A percentile compares a stretch with the other conserved stretches of the same genome.
phyloP scores from a whole-genome alignment of 2,329 filamentous ascomycete species.

The Colletotrichum tropicale region DNA sequence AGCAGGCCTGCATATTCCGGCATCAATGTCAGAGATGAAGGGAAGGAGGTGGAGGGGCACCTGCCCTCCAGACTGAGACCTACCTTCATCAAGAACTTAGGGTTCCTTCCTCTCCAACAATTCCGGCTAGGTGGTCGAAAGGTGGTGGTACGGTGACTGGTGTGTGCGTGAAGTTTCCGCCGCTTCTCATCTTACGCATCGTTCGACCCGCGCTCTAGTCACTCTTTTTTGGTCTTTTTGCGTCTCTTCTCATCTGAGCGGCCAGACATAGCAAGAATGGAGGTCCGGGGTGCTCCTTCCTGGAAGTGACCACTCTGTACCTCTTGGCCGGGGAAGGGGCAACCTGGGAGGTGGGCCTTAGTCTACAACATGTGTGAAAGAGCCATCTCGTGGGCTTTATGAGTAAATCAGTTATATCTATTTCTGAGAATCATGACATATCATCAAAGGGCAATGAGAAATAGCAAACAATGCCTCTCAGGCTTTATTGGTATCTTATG shows the following conservation, averaged over 20 bases:
- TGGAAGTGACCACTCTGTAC: neutral
- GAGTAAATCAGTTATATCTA: neutral
- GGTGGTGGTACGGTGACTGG: neutral
- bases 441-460: neutral
- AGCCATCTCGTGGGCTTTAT: neutral
- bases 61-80: neutral
- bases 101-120: neutral
- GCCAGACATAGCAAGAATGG: rapidly evolving
- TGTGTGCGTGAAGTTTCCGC: neutral
- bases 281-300: neutral
- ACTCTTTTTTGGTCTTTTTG: neutral
- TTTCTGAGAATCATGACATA: neutral
- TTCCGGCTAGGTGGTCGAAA: neutral
- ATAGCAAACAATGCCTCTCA: neutral
- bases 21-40: rapidly evolving
- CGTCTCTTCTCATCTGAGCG: neutral
- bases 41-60: rapidly evolving
- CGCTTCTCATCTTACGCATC: rapidly evolving
- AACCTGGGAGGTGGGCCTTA: neutral
- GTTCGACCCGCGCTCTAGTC: neutral
- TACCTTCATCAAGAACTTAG: neutral
- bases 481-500: neutral
- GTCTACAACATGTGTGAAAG: neutral
- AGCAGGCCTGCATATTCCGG: neutral
- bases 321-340: neutral